These are phyloP conservation scores for Aspergillus japonicus DNA, from an alignment of 2,329 filamentous ascomycete genomes.

Conservation along the genomic window DNA sequence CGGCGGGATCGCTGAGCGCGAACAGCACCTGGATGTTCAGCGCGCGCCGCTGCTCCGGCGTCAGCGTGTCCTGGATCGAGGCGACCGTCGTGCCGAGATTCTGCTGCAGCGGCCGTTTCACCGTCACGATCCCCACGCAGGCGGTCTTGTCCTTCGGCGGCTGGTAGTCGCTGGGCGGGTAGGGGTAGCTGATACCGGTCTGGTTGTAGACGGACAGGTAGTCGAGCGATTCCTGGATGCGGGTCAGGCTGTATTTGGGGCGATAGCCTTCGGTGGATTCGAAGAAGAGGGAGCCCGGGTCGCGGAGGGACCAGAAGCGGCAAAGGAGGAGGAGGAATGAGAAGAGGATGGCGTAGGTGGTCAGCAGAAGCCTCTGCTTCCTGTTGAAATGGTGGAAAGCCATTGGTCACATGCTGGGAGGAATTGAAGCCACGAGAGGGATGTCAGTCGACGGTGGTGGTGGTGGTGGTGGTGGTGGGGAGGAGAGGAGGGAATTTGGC, in stretches of 20 bases:
- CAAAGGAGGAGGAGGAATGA: slow-evolving; percentile 20
- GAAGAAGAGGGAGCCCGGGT: slow-evolving; percentile 27
- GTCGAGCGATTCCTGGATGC: slow-evolving; percentile 20
- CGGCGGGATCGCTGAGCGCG: slow-evolving; percentile 41
- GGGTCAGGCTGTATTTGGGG: slow-evolving; percentile 20
- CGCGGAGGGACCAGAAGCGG: slow-evolving; percentile 21
- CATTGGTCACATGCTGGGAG: slow-evolving; percentile 7
- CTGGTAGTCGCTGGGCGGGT: background rate
- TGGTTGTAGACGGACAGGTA: slow-evolving; percentile 21
- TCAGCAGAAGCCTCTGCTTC: slow-evolving; percentile 22
- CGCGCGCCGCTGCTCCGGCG: slow-evolving; percentile 38
- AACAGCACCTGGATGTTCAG: slow-evolving; percentile 48
- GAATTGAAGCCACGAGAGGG: background rate
- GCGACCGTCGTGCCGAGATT: slow-evolving; percentile 46
- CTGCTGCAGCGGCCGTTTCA: slow-evolving; percentile 40
- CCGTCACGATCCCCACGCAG: slow-evolving; percentile 48
- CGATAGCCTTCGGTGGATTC: slow-evolving; percentile 23
- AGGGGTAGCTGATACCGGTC: slow-evolving; percentile 1
- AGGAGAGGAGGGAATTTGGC: background rate
- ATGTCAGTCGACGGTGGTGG: background rate
- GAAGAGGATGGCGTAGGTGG: slow-evolving; percentile 21
- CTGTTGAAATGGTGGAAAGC: slow-evolving; percentile 14
- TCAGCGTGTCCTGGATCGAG: slow-evolving; percentile 45
- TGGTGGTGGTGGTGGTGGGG: background rate
- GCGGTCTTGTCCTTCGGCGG: slow-evolving; percentile 21